Evolutionary conservation across 306 rosid genomes (phyloP), one percentile per base, ranked within the genome.

Genomic region (Trichosanthes truncata): DNA sequence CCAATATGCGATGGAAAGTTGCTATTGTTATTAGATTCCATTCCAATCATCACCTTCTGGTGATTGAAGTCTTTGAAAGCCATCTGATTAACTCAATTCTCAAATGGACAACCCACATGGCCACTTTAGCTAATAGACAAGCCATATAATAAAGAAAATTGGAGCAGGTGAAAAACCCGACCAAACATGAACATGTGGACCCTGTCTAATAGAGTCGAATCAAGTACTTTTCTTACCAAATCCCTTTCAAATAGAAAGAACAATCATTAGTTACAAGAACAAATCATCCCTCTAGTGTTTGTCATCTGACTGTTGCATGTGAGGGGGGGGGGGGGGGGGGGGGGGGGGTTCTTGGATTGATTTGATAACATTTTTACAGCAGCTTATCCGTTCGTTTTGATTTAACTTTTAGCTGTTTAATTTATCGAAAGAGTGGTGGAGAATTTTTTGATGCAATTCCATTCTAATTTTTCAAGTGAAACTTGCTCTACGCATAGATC

Each of bases 101-200:
- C 45, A 74, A 46, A 74, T 49, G 40, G 62, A 74, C 62, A 52
- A 48, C 78, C 78, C 78, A 74, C 78, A 74, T 74, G 62, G 13
- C 26, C 78, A 26, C 17, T 12, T 49, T 74, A 51, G 78, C 78
- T 45, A 74, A 49, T 49, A 31, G 78, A 74, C 78, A 31, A 74
- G 18, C 78, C 61, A 49, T 74, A 18, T 49, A 49, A 31, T 26
- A 49, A 48, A 74, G 62, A 49, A 31, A 29, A 48, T 74, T 26
- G 62, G 78, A 74, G 78, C 78, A 74, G 78, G 61, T 74, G 78
- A 48, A 74, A 31, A 74, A 17, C 78, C 78, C 78, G 78, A 74
- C 78, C 78, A 18, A 17, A 29, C 23, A 49, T 74, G 29, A 33
- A 49, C 60, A 73, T 7, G 60, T 66, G 29, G 62, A 49, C 78